phyloP scores from a whole-genome alignment of 352 stramenopile genomes.

The Globisporangium orthogonon region DNA sequence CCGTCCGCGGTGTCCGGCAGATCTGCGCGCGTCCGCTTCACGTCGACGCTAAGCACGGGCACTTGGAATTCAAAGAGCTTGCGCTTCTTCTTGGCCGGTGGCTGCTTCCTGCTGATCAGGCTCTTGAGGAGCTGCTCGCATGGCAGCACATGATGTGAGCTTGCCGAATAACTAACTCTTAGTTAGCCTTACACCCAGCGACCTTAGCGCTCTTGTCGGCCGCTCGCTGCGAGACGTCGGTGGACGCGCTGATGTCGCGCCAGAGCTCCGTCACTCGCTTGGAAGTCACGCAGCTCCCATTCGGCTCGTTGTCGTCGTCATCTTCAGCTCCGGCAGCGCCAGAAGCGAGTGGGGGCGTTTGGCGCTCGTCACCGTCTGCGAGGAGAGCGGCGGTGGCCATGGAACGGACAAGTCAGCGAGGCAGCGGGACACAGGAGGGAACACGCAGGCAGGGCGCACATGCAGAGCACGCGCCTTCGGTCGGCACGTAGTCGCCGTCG shows the following conservation, averaged over 20 bases:
- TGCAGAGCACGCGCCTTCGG: constrained; percentile 24
- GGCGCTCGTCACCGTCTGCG: not conserved
- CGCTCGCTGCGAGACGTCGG: constrained; percentile 43
- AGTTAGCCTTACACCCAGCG: too few species aligned
- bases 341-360: not conserved
- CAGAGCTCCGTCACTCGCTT: constrained; percentile 40
- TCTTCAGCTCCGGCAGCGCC: not conserved
- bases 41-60: constrained; percentile 64
- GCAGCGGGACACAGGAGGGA: not conserved
- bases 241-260: constrained; percentile 59
- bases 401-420: not conserved
- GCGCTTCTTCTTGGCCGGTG: constrained; percentile 45
- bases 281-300: constrained; percentile 7
- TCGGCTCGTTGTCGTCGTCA: not conserved
- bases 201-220: constrained; percentile 47
- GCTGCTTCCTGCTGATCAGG: constrained; percentile 44
- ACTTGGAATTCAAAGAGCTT: constrained; percentile 69
- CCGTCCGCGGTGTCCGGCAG: constrained; percentile 8
- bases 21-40: constrained; percentile 43
- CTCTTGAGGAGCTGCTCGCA: constrained; percentile 33
- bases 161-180: too few species aligned
- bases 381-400: not conserved
- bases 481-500: constrained; percentile 62
- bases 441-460: not conserved
- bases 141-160: too few species aligned